Evolutionary conservation across 306 rosid genomes (phyloP), one percentile per base, ranked within the genome.

Genomic region (Ormosia semicastrata): DNA sequence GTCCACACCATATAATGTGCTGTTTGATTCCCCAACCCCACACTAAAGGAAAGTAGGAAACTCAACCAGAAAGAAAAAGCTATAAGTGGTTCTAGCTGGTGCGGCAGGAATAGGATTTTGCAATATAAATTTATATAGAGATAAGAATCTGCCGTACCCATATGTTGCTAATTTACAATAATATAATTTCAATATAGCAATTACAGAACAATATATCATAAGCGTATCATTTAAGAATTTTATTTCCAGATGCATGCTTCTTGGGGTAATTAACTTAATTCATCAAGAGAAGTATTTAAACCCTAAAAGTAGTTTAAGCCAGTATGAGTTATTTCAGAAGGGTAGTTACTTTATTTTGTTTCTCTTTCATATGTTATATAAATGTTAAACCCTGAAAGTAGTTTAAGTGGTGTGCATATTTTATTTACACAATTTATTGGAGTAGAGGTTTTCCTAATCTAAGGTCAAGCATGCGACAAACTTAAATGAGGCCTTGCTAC

Each of bases 21-120:
- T 30, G 33, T 33, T 59, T 60, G 69, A 62, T 32, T 75, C 71
- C 56, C 81, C 71, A 47, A 14, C 71, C 47, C 12, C 64, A 64
- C 64, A 9, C 30, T 24, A 40, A 18, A 50, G 65, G 53, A 46
- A 70, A 70, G 3, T 69, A 68, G 57, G 73, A 63, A 58, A 59
- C 59, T 24, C 70, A 46, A 13, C 24, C 24, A 24, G 36, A 5
- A 44, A 44, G 34, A 9, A 37, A 74, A 41, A 36, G 32, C 30
- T 73, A 5, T 11, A 62, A 37, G 34, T 64, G 50, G 4, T 41
- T 43, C 43, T 60, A 36, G 30, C 60, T 70, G 39, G 52, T 17
- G 24, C 75, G 5, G 2, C 11, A 68, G 34, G 62, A 68, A 44
- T 17, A 43, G 73, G 73, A 34, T 34, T 67, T 32, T 49, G n/a